Evolutionary conservation across 768 basidiomycete species (phyloP), one percentile per base, ranked within the genome.

Genomic region (Hydnomerulius pinastri): DNA sequence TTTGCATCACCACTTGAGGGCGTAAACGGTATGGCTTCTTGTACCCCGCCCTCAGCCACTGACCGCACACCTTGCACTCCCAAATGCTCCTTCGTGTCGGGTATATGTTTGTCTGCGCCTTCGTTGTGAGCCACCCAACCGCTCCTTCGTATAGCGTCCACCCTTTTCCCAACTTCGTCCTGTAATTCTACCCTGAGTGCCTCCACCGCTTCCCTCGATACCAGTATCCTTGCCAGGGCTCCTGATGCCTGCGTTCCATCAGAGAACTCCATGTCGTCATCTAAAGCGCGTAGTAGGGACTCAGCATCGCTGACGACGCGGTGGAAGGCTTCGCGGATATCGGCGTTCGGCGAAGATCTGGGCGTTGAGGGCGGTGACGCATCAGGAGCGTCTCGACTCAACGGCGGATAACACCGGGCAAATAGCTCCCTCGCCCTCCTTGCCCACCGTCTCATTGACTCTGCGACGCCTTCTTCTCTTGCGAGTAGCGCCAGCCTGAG

Each of bases 401-500:
- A 6, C 10, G 4, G 30, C 28, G 39, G 33, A 23, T 58, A 44
- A 63, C 67, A 56, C 58, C 73, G 43, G 20, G 48, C n/a, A 62
- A 60, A 66, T 4, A 63, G 57, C 56, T 86, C 82, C 29, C 74
- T 72, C 9, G 77, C 75, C 10, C 76, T 71, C 41, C 78, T 69
- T 6, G 82, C 69, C 83, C 83, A 87, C 39, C 79, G 70, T 42
- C 77, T 68, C 50, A 91, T 57, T 6, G 69, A 74, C 56, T 85
- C 82, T 2, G 74, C 70, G 0, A 85, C 57, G 23, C 71, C 65
- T 60, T 89, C 87, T 59, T 91, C 89, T n/a, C 87, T 70, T 0
- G 76, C 75, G 2, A 85, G 70, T 57, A 89, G 71, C 1, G 76
- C 73, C 2, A 92, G 78, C 10, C 90, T 71, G 23, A 90, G 60